These are phyloP conservation scores for Fusarium continuum DNA, from an alignment of 2,329 filamentous ascomycete species.

Conservation along the genomic window DNA sequence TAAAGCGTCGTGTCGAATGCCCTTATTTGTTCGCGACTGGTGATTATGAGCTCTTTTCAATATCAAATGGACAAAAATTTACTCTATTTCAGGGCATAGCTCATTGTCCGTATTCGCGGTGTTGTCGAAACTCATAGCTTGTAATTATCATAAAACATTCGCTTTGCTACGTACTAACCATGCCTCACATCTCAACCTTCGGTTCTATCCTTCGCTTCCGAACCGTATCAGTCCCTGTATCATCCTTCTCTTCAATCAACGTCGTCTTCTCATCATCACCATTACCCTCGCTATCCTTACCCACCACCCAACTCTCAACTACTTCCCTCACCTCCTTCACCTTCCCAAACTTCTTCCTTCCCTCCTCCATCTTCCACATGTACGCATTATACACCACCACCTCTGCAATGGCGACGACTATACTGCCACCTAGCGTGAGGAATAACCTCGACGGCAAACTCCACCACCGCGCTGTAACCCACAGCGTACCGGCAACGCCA, in stretches of 20 bases:
- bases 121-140: neutral
- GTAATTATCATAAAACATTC: neutral
- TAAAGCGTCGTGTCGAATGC: neutral
- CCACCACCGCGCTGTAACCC: constrained; percentile 83
- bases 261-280: constrained; percentile 41
- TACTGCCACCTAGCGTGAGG: constrained; percentile 74
- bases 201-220: constrained; percentile 42
- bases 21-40: neutral
- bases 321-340: constrained; percentile 74
- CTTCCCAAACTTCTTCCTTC: constrained; percentile 69
- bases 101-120: fast-evolving
- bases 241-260: constrained; percentile 38
- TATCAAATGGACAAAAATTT: neutral
- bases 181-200: constrained; percentile 1
- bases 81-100: fast-evolving
- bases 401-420: constrained; percentile 77
- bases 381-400: constrained; percentile 82
- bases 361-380: constrained; percentile 74
- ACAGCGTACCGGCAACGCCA: constrained; percentile 79
- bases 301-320: constrained; percentile 75
- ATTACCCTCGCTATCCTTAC: constrained; percentile 50
- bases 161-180: neutral
- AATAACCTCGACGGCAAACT: constrained; percentile 74
- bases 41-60: neutral
- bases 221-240: constrained; percentile 26